Conservation (phyloP, 495 filamentous ascomycete species). For the Daldinia bambusicola region DNA sequence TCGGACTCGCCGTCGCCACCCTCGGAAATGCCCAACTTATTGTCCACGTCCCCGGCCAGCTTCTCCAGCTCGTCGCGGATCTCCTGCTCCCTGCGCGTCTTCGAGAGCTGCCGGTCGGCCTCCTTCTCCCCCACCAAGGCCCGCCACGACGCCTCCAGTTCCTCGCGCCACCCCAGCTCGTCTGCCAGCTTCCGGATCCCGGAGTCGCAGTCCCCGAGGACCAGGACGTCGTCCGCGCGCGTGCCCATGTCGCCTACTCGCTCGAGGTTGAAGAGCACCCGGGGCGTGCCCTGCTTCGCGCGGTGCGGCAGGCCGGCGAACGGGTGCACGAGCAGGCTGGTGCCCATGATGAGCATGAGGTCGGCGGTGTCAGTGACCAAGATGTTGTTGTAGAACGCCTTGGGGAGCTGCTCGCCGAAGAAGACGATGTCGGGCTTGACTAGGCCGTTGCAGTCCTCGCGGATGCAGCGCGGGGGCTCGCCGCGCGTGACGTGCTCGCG, state of each 20-base stretch:
- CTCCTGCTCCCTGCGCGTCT: slow-evolving; percentile 39
- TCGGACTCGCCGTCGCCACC: slow-evolving; percentile 31
- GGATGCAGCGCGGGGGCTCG: slow-evolving; percentile 73
- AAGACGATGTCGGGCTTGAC: slow-evolving; percentile 99
- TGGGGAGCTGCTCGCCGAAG: slow-evolving; percentile 81
- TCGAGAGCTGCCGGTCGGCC: slow-evolving; percentile 51
- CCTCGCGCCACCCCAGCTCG: slow-evolving; percentile 85
- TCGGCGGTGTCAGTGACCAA: slow-evolving; percentile 71
- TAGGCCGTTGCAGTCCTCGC: slow-evolving; percentile 72
- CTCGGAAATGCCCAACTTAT: slow-evolving; percentile 51
- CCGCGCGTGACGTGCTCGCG: slow-evolving; percentile 68
- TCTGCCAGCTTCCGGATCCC: slow-evolving; percentile 85
- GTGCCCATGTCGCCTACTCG: slow-evolving; percentile 82
- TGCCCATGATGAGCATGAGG: slow-evolving; percentile 89
- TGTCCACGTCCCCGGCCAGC: slow-evolving; percentile 51
- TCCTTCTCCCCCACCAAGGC: slow-evolving; percentile 55
- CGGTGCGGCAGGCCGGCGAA: slow-evolving; percentile 82
- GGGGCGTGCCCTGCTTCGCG: slow-evolving; percentile 69
- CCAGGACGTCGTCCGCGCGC: slow-evolving; percentile 77
- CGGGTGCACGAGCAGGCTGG: slow-evolving; percentile 86
- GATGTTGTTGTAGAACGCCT: slow-evolving; percentile 70
- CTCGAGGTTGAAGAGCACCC: slow-evolving; percentile 89
- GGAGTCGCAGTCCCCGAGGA: slow-evolving; percentile 80
- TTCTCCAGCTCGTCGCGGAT: slow-evolving; percentile 46
- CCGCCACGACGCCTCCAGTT: slow-evolving; percentile 70